Base-by-base conservation (phyloP, 495 filamentous ascomycete genomes). In the Podospora conica region DNA sequence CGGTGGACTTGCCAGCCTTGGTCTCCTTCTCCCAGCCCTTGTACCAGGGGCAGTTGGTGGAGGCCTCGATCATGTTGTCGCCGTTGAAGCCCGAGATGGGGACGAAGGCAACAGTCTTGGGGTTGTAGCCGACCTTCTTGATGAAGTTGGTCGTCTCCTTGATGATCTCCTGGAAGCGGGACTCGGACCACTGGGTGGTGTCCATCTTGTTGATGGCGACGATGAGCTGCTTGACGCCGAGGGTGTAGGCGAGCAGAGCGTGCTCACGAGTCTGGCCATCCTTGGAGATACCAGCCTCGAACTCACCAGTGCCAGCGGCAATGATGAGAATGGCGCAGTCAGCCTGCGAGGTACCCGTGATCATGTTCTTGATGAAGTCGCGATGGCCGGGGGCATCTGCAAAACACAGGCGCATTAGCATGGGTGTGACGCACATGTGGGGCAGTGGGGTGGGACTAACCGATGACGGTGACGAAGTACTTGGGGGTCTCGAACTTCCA, bases 351-450 rank as follows among this genome's bases (percentile, higher is more conserved):
- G 95, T 98, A 91, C 95, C 95, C 85, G 95, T 98, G 86, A 98
- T 98, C 95, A 98, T 98, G 91, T 97, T 97, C 95, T 98, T 98
- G 91, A 98, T 98, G 86, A 98, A 98, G 80, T 98, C 95, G 92
- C 95, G 95, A 84, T 98, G 95, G 83, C 95, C 95, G 76, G 95
- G 95, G 84, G 95, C 95, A 81, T 98, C 93, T 92, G 74, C 40
- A 69, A 58, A 48, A 3, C 60, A 64, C 54, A 63, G 11, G 63
- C 4, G 58, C 63, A 64, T 72, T 60, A 65, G 69, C 29, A 65
- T 21, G 61, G 15, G 3, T 18, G 12, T 9, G 8, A 20, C 20
- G 23, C 40, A 31, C 1, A 48, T 10, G 11, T 21, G 11, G 22
- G 63, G 55, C 53, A 20, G 55, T 48, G 56, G 48, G 48, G 48